Percentiles rank a stretch among this genome's conserved stretches.
phyloP scores from a whole-genome alignment of 2,329 filamentous ascomycete species.

The Arthroderma sp. region DNA sequence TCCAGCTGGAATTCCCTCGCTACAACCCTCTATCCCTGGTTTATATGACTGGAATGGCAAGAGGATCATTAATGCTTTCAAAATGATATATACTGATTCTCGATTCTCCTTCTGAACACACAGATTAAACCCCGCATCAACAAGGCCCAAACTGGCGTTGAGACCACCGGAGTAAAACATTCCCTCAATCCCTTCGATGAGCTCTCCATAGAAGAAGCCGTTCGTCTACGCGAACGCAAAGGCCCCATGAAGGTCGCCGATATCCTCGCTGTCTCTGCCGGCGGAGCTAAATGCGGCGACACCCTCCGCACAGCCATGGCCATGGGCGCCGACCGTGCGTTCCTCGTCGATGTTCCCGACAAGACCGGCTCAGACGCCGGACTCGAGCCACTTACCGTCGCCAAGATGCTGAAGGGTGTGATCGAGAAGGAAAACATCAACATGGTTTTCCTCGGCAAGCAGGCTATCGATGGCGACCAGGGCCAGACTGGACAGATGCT shows the following conservation, averaged over 20 bases:
- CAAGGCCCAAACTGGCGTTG: slow-evolving; percentile 68
- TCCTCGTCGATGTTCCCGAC: slow-evolving; percentile 71
- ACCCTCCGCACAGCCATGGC: slow-evolving; percentile 93
- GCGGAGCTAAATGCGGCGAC: slow-evolving; percentile 75
- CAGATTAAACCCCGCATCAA: slow-evolving; percentile 57
- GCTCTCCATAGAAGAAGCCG: slow-evolving; percentile 90
- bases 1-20: too few relatives aligned
- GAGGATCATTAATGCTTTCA: too few relatives aligned
- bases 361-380: slow-evolving; percentile 38
- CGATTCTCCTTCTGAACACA: too few relatives aligned
- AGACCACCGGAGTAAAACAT: slow-evolving; percentile 88
- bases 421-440: slow-evolving; percentile 79
- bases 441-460: slow-evolving; percentile 87
- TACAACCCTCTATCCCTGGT: too few relatives aligned
- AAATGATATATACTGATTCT: too few relatives aligned
- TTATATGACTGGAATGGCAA: too few relatives aligned
- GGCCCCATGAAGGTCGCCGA: slow-evolving; percentile 67
- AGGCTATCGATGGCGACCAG: slow-evolving; percentile 94
- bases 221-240: slow-evolving; percentile 84
- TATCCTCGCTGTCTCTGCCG: slow-evolving; percentile 80
- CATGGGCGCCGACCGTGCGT: slow-evolving; percentile 87
- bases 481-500: slow-evolving; percentile 98
- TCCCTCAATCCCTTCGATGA: slow-evolving; percentile 99
- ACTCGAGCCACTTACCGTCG: slow-evolving; percentile 79
- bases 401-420: slow-evolving; percentile 71